These are phyloP conservation scores for Ustilago lituana DNA, from an alignment of 1,284 basidiomycete genomes.

Conservation along the genomic window DNA sequence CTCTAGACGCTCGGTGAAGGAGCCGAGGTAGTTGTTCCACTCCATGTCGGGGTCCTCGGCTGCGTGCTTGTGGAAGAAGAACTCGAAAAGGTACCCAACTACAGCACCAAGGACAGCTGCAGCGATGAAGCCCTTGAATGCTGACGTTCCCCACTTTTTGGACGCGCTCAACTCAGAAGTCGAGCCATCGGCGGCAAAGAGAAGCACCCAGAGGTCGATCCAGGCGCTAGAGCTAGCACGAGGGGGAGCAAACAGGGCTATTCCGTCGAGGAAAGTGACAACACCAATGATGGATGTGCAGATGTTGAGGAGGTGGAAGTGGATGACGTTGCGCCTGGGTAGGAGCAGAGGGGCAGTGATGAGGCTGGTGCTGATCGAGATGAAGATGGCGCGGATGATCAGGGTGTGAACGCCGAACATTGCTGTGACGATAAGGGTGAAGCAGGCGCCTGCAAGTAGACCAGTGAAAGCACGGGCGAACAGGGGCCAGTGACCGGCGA, in stretches of 20 bases:
- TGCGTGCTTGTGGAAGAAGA: conserved; percentile 50
- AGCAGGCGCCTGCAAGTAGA: conserved; percentile 39
- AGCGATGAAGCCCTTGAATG: conserved; percentile 62
- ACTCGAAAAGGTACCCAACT: conserved; percentile 52
- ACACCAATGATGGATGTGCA: conserved; percentile 56
- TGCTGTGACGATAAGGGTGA: conserved; percentile 55
- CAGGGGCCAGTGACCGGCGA: conserved; percentile 47
- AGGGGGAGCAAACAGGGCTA: conserved; percentile 54
- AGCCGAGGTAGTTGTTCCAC: conserved; percentile 61
- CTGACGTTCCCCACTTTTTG: conserved; percentile 50
- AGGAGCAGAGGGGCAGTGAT: conserved; percentile 54
- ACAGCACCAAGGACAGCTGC: conserved; percentile 48
- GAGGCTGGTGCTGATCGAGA: conserved; percentile 45
- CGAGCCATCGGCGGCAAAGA: conserved; percentile 45
- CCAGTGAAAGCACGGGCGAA: conserved; percentile 40
- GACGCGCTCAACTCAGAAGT: conserved; percentile 23
- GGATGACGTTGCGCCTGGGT: conserved; percentile 29
- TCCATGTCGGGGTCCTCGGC: conserved; percentile 53
- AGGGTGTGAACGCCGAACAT: conserved; percentile 60
- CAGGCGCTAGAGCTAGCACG: conserved; percentile 42
- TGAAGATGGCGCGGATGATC: conserved; percentile 49
- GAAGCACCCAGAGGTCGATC: conserved; percentile 57
- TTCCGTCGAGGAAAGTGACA: conserved; percentile 54
- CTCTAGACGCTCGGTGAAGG: conserved; percentile 47
- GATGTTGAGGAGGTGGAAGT: conserved; percentile 54